These are phyloP conservation scores for Ambrosiella cleistominuta DNA, from an alignment of 2,329 filamentous ascomycete species.

Conservation along the genomic window DNA sequence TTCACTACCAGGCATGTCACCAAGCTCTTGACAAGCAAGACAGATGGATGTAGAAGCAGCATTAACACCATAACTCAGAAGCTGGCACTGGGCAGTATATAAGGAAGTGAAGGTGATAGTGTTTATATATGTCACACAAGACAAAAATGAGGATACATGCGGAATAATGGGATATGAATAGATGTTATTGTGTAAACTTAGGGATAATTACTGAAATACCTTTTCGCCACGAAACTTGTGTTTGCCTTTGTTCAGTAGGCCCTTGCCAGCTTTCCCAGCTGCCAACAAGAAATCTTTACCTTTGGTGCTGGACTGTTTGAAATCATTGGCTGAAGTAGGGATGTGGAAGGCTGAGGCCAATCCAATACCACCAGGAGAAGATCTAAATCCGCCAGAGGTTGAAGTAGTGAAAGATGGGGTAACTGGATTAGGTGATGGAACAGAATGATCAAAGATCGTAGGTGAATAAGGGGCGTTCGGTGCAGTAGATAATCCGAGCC, in stretches of 20 bases:
- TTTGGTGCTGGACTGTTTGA: slow-evolving; percentile 45
- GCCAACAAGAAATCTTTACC: slow-evolving; percentile 79
- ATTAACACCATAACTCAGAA: not conserved
- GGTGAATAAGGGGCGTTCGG: slow-evolving; percentile 33
- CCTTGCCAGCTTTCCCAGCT: slow-evolving; percentile 79
- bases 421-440: slow-evolving; percentile 18
- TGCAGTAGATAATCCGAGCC: not conserved
- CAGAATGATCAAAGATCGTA: slow-evolving; percentile 31
- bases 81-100: not conserved
- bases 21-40: not conserved
- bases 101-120: not conserved
- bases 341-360: slow-evolving; percentile 22
- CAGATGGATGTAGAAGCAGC: no score
- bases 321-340: slow-evolving; percentile 21
- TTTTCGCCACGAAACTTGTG: slow-evolving; percentile 70
- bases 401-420: slow-evolving; percentile 16
- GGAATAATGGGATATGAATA: not conserved
- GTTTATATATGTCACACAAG: not conserved
- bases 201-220: slow-evolving; percentile 55
- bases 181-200: slow-evolving; percentile 6
- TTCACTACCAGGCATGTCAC: not conserved
- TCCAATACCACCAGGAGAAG: slow-evolving; percentile 18
- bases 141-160: not conserved
- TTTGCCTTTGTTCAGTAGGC: slow-evolving; percentile 76
- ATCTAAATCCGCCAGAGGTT: slow-evolving; percentile 11